Base-by-base conservation (phyloP, 2,329 filamentous ascomycete species). In the Exophiala oligosperma region DNA sequence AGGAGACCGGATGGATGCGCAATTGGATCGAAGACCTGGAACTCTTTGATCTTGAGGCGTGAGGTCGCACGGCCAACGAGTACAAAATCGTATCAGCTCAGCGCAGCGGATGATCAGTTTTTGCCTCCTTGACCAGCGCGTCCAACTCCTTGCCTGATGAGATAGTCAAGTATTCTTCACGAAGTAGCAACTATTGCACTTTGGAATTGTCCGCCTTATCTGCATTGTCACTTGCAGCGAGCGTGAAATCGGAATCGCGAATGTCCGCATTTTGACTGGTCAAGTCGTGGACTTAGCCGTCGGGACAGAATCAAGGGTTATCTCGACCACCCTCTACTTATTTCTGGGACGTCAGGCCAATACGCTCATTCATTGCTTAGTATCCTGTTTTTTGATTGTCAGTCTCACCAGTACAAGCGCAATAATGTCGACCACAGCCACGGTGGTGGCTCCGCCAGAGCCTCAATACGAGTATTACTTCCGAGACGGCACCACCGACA, bases 1-100 rank as follows among this genome's bases (percentile, higher is more conserved):
- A 57, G n/a, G 55, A 58, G 35, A 56, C 44, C 26, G 56, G 47
- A 9, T 61, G 59, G 55, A 61, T 61, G 59, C 55, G 59, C 21
- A 49, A 58, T 24, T 61, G 59, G 59, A 51, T 61, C 4, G 50
- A 61, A 14, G 59, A 57, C 2, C 28, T 60, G 11, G 48, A 61
- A 12, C 24, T 54, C 17, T 55, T 61, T 26, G 40, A 26, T 17
- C 26, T 32, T 28, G 46, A 48, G 8, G 46, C 28, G 28, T 48
- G 46, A 48, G 24, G 4, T 17, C 12, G 24, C 17, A 23, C 26
- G 21, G 21, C 17, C 21, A 26, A 11, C 23, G 12, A 24, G 43
- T 8, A 26, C 17, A 24, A 12, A 8, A 2, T 35, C 32, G 32
- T 35, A 35, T 9, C 8, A 35, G 7, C 32, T 35, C 32, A 9